phyloP scores from a whole-genome alignment of 2,329 filamentous ascomycete species.

The Thelonectria blattea region DNA sequence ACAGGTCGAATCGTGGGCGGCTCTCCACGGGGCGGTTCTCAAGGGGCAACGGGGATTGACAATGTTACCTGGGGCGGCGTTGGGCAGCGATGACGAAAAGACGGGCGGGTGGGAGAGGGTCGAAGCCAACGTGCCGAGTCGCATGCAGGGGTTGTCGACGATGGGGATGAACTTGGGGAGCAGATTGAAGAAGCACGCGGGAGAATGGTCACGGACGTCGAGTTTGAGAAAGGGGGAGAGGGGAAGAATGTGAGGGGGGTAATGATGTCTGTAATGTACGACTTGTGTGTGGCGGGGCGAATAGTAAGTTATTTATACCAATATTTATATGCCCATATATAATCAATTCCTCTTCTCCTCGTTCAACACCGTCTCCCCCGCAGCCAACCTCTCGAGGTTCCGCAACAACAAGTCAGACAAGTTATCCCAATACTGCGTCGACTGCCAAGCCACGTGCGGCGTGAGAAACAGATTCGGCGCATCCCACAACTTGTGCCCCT shows the following conservation, averaged over 20 bases:
- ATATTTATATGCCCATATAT: neutral
- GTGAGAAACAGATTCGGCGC: slow-evolving; percentile 67
- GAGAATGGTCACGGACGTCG: slow-evolving; percentile 53
- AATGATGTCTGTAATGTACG: neutral
- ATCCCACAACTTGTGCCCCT: slow-evolving; percentile 68
- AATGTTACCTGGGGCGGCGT: slow-evolving; percentile 39
- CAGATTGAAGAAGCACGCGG: slow-evolving; percentile 56
- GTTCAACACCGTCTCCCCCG: slow-evolving; percentile 40
- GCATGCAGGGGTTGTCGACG: slow-evolving; percentile 36
- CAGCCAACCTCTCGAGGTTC: slow-evolving; percentile 40
- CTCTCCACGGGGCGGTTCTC: slow-evolving; percentile 47
- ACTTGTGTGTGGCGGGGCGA: slow-evolving; percentile 1
- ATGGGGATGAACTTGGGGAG: slow-evolving; percentile 56
- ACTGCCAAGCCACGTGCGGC: slow-evolving; percentile 47
- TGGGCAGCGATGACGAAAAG: slow-evolving; percentile 41
- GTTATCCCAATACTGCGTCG: slow-evolving; percentile 37
- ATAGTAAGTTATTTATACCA: no score
- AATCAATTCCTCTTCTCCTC: slow-evolving; percentile 17
- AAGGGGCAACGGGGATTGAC: slow-evolving; percentile 38
- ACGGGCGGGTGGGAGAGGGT: slow-evolving; percentile 39
- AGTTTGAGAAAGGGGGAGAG: slow-evolving; percentile 45
- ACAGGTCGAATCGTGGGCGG: slow-evolving; percentile 66
- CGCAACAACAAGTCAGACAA: slow-evolving; percentile 36
- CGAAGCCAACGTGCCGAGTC: slow-evolving; percentile 32
- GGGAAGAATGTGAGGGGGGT: slow-evolving; percentile 23